Conservation (phyloP, 176 grass and related monocot species). For the Aegilops bicornis region DNA sequence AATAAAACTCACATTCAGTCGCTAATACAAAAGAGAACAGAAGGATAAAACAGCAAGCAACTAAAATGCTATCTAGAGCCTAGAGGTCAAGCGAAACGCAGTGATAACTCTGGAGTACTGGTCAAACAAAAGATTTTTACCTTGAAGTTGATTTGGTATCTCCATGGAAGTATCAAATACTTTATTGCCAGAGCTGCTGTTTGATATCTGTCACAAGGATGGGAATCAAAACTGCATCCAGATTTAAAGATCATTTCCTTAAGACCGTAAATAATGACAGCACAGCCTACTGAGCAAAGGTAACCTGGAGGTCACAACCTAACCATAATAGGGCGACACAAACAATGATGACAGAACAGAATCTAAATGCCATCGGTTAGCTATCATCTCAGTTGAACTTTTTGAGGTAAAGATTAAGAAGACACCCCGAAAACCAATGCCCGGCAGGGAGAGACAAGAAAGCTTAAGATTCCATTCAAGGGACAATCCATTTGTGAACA, state of each 20-base stretch:
- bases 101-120: conserved; percentile 3
- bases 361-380: not conserved
- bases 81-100: not conserved
- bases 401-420: not conserved
- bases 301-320: conserved; percentile 13
- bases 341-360: not conserved
- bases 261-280: conserved; percentile 16
- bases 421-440: not conserved
- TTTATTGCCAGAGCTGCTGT: conserved; percentile 38
- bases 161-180: conserved; percentile 31
- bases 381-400: not conserved
- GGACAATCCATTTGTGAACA: not conserved
- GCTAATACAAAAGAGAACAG: not conserved
- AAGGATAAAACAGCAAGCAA: not conserved
- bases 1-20: not conserved
- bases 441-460: not conserved
- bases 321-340: conserved; percentile 4
- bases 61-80: conserved; percentile 18
- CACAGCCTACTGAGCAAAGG: conserved; percentile 12
- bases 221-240: conserved; percentile 42
- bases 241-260: conserved; percentile 32
- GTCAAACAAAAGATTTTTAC: conserved; percentile 33
- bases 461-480: conserved; percentile 4
- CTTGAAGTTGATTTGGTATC: conserved; percentile 46
- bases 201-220: conserved; percentile 50